Evolutionary conservation across 179 eudicot genomes (phyloP).

Genomic region (Pouteria campechiana): DNA sequence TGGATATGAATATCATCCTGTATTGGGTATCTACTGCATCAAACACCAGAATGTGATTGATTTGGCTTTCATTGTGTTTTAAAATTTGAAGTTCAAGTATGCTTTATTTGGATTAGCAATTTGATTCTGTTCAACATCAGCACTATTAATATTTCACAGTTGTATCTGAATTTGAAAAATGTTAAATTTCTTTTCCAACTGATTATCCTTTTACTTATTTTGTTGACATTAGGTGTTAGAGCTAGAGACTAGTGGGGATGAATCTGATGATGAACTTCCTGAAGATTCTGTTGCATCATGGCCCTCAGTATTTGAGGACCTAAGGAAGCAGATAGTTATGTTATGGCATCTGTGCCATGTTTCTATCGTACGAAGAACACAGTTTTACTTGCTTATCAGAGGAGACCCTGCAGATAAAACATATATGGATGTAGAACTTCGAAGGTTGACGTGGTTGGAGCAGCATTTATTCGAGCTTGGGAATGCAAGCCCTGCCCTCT

Average conservation of each 20-base stretch:
- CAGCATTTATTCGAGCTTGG: slow-evolving; percentile 91
- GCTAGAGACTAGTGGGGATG: slow-evolving; percentile 62
- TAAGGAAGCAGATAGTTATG: slow-evolving; percentile 76
- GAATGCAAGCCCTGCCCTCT: slow-evolving; percentile 96
- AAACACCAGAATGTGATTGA: no score
- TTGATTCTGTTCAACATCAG: no score
- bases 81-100: no score
- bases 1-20: no score
- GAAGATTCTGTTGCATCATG: slow-evolving; percentile 60
- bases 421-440: slow-evolving; percentile 86
- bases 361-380: slow-evolving; percentile 81
- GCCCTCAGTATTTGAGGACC: slow-evolving; percentile 63
- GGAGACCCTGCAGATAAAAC: slow-evolving; percentile 92
- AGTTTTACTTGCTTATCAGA: slow-evolving; percentile 67
- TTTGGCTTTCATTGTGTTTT: no score
- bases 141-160: no score
- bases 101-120: no score
- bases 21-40: no score
- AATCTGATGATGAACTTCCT: slow-evolving; percentile 21
- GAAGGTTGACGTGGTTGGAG: slow-evolving; percentile 89
- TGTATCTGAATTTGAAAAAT: not conserved
- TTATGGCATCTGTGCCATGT: slow-evolving; percentile 98
- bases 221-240: slow-evolving; percentile 54
- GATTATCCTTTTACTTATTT: not conserved
- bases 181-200: not conserved